Conservation (phyloP, 202 grass and related monocot species). For the Brachypodium distachyon region DNA sequence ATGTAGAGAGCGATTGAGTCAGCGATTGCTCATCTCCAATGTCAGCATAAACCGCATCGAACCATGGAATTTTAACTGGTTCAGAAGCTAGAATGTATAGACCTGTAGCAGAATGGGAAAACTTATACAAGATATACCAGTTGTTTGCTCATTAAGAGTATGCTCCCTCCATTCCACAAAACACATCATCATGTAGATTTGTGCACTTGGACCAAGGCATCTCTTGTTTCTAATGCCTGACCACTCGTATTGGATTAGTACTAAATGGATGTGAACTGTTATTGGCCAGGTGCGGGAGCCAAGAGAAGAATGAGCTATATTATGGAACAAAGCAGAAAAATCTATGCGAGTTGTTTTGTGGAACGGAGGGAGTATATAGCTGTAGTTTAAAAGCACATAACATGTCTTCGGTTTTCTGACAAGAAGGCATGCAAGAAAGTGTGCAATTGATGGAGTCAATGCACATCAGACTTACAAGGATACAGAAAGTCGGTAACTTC, state of each 20-base stretch:
- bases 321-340: too few relatives aligned
- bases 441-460: neutral
- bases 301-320: too few relatives aligned
- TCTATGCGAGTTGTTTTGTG: too few relatives aligned
- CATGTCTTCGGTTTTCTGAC: neutral
- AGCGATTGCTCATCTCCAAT: conserved; percentile 88
- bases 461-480: neutral
- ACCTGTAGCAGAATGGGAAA: conserved; percentile 38
- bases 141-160: neutral
- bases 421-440: conserved; percentile 5
- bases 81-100: conserved; percentile 73
- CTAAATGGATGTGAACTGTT: too few relatives aligned
- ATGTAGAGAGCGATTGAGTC: conserved; percentile 71
- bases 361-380: too few relatives aligned
- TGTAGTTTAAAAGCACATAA: neutral
- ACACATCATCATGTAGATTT: too few relatives aligned
- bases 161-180: too few relatives aligned
- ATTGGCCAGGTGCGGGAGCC: too few relatives aligned
- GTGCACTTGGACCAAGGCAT: too few relatives aligned
- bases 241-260: too few relatives aligned
- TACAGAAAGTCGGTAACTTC: neutral
- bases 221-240: too few relatives aligned
- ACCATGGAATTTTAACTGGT: conserved; percentile 85
- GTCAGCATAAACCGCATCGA: conserved; percentile 78
- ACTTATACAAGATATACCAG: conserved; percentile 8